phyloP scores from a whole-genome alignment of 1,284 basidiomycete species.

The Fomitopsis schrenkii region DNA sequence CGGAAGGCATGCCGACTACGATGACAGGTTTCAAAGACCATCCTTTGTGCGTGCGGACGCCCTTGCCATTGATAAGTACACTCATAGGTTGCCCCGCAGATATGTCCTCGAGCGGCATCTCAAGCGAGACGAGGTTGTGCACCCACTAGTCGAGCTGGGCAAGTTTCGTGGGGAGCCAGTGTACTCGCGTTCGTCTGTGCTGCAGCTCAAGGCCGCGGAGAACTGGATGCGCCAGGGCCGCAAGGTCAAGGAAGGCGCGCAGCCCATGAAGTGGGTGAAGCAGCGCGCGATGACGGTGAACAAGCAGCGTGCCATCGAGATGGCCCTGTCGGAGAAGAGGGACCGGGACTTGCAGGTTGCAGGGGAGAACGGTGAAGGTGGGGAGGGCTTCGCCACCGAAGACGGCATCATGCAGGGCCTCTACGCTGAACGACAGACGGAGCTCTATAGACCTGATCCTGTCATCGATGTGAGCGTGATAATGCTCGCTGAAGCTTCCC shows the following conservation, averaged over 20 bases:
- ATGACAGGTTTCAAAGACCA: slow-evolving; percentile 95
- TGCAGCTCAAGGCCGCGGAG: slow-evolving; percentile 85
- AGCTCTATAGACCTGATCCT: slow-evolving; percentile 75
- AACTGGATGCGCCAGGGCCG: slow-evolving; percentile 94
- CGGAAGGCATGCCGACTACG: slow-evolving; percentile 93
- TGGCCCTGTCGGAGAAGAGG: slow-evolving; percentile 43
- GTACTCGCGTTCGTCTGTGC: slow-evolving; percentile 82
- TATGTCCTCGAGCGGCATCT: slow-evolving; percentile 90
- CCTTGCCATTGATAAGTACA: not conserved
- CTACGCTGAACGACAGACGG: slow-evolving; percentile 86
- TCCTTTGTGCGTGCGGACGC: slow-evolving; percentile 60
- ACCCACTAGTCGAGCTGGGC: slow-evolving; percentile 83
- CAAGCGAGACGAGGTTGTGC: slow-evolving; percentile 83
- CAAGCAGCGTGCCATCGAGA: slow-evolving; percentile 81
- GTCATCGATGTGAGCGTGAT: slow-evolving; percentile 67
- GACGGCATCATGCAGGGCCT: slow-evolving; percentile 82
- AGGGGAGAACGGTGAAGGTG: slow-evolving; percentile 25
- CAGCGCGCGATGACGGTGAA: slow-evolving; percentile 82
- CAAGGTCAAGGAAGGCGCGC: slow-evolving; percentile 67
- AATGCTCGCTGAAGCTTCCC: not conserved
- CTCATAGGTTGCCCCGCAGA: slow-evolving; percentile 35
- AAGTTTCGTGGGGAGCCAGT: slow-evolving; percentile 93
- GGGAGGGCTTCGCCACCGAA: slow-evolving; percentile 32
- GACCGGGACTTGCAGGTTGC: slow-evolving; percentile 30
- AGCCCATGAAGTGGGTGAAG: slow-evolving; percentile 91